phyloP scores from a whole-genome alignment of 352 stramenopile species.

The Globisporangium nunn region DNA sequence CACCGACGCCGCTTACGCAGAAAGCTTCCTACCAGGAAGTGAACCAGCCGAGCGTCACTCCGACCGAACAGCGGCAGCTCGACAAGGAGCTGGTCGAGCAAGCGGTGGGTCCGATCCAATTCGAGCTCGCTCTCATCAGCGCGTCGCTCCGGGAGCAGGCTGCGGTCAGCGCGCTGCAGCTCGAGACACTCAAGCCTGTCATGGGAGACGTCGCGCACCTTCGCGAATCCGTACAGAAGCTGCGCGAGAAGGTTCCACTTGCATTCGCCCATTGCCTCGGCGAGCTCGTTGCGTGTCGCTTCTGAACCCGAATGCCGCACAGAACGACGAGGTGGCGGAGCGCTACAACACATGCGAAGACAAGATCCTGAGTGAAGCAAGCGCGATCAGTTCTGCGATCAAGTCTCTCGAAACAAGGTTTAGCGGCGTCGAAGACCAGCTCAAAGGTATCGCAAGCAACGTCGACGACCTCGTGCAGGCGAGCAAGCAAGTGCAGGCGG shows the following conservation, averaged over 20 bases:
- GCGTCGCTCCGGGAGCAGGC: slow-evolving; percentile 3
- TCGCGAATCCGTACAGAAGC: slow-evolving; percentile 4
- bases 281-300: neutral
- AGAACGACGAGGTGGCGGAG: slow-evolving; percentile 13
- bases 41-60: neutral
- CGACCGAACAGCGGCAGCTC: slow-evolving; percentile 1
- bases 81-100: slow-evolving; percentile 11
- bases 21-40: neutral
- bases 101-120: slow-evolving; percentile 9
- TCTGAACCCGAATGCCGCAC: neutral
- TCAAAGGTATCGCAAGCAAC: slow-evolving; percentile 18
- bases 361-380: slow-evolving; percentile 15
- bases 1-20: neutral
- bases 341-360: slow-evolving; percentile 16
- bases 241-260: slow-evolving; percentile 13
- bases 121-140: slow-evolving; percentile 5
- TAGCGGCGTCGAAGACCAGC: slow-evolving; percentile 18
- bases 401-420: slow-evolving; percentile 17
- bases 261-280: neutral
- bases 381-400: slow-evolving; percentile 8
- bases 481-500: slow-evolving; percentile 7
- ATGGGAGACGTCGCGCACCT: neutral
- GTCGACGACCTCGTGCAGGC: slow-evolving; percentile 19
- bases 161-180: neutral
- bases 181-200: slow-evolving; percentile 8